Conservation (phyloP, 2,329 filamentous ascomycete genomes). For the Knoxdaviesia capensis region DNA sequence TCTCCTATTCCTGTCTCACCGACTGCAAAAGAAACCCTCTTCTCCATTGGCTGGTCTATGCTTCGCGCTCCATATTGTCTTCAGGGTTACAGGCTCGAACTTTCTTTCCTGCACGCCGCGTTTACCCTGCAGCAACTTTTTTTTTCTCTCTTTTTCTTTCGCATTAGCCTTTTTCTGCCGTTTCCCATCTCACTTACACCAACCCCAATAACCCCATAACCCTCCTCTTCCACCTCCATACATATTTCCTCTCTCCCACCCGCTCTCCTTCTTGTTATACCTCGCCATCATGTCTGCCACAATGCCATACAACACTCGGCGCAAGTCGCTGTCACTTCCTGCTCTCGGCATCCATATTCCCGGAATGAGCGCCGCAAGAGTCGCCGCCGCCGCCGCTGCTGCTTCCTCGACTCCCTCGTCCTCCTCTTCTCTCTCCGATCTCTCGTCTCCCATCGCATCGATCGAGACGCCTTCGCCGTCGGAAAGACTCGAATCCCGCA, state of each 20-base stretch:
- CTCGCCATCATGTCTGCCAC: no score
- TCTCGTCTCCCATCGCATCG: no score
- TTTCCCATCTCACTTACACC: conserved; percentile 1
- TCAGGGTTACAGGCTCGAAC: background rate
- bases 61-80: background rate
- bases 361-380: conserved; percentile 39
- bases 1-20: background rate
- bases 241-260: background rate
- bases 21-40: no score
- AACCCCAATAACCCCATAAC: conserved; percentile 4
- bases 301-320: conserved; percentile 93
- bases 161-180: background rate
- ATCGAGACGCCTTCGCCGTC: conserved; percentile 9
- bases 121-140: background rate
- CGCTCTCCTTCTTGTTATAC: no score
- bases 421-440: no score
- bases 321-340: conserved; percentile 84
- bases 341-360: conserved; percentile 83
- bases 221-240: conserved; percentile 3
- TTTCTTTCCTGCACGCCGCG: background rate
- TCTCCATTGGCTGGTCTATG: background rate
- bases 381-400: conserved; percentile 25
- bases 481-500: conserved; percentile 5
- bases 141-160: background rate
- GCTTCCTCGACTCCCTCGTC: conserved; percentile 12